These are phyloP conservation scores for Capronia americana DNA, from an alignment of 2,329 filamentous ascomycete genomes.

Conservation along the genomic window DNA sequence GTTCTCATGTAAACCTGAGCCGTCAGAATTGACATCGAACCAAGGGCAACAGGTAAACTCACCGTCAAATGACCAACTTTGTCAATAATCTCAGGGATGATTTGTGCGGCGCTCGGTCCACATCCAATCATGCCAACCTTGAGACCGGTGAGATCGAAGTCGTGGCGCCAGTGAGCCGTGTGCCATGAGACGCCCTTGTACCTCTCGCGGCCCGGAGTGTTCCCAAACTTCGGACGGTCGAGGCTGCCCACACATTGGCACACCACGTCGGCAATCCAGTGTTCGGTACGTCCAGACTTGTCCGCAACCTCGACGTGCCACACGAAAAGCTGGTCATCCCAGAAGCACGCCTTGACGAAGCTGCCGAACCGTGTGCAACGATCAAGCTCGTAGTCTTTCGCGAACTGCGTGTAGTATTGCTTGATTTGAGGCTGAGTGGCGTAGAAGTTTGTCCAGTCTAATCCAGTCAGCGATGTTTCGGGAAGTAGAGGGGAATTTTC, in stretches of 20 bases:
- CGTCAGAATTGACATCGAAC: neutral
- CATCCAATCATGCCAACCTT: conserved; percentile 28
- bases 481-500: neutral
- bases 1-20: neutral
- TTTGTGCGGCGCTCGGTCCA: conserved; percentile 29
- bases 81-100: conserved; percentile 29
- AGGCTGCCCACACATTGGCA: conserved; percentile 23
- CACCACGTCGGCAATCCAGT: conserved; percentile 27
- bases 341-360: conserved; percentile 26
- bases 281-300: conserved; percentile 18
- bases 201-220: conserved; percentile 22
- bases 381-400: conserved; percentile 17
- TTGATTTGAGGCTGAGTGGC: conserved; percentile 21
- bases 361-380: conserved; percentile 19
- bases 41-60: neutral
- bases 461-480: neutral
- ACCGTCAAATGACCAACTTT: conserved; percentile 17
- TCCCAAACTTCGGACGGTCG: conserved; percentile 26
- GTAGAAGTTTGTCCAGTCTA: conserved; percentile 25
- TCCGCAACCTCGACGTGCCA: conserved; percentile 26
- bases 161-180: conserved; percentile 13
- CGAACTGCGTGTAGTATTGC: conserved; percentile 19
- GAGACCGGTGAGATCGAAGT: conserved; percentile 8
- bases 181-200: conserved; percentile 21
- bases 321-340: conserved; percentile 24